Base-by-base conservation (phyloP, 352 stramenopile genomes). In the Pythium pyrilobum region DNA sequence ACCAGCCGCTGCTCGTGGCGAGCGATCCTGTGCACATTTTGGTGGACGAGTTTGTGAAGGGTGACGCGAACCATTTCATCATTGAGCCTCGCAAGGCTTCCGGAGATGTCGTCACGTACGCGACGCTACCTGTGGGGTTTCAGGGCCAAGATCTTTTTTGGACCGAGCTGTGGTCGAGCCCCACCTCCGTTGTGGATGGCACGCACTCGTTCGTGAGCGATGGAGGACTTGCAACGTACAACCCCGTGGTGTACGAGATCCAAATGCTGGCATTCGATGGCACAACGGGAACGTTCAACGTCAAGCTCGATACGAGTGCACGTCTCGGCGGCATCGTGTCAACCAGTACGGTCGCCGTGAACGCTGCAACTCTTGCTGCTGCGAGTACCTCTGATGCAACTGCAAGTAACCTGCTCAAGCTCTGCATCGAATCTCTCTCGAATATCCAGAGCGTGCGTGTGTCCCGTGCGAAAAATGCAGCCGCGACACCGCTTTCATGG, bases 41-140 rank as follows among this genome's bases (percentile, higher is more conserved):
- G 25, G 60, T 97, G 1, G 63, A 81, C 7, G 92, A 98, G 64
- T 97, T 97, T 45, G 72, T 98, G 42, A 90, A 97, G 50, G 96
- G 95, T 0, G 72, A 96, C 39, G 84, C 85, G 4, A 99, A 99
- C 54, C 72, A 98, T 59, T 98, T 99, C 52, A 87, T 62, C 1
- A 96, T 98, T 51, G 87, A 96, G 27, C 95, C 96, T 36, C 95
- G 95, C 27, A 98, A 97, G 56, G 85, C 88, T 4, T 96, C 87
- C 11, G 92, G 92, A 2, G 71, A 83, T 15, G 77, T 97, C 3
- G 74, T 99, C 8, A 91, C 79, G 24, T 96, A 98, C 51, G 73
- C 76, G 10, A 87, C 75, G 12, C 60, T 82, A 11, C 76, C 87
- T 0, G 40, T 70, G 1, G 81, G 66, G 23, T 98, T 98, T 52